Evolutionary conservation across 2,329 filamentous ascomycete species (phyloP), one percentile per base, ranked within the genome.

Genomic region (Cladophialophora exuberans): DNA sequence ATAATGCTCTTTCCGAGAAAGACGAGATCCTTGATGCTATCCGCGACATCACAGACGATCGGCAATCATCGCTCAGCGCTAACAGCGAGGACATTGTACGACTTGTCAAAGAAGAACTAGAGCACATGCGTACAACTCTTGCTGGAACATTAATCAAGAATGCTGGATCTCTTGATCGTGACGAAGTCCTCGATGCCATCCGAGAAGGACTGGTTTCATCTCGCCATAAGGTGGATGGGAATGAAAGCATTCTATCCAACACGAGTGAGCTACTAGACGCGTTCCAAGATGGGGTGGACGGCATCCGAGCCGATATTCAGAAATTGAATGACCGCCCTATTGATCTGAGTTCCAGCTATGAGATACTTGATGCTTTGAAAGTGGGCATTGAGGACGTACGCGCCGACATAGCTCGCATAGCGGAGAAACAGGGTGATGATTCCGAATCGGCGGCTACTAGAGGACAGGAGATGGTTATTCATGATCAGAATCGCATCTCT

Each of bases 301-400:
- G 81, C 38, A 79, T 97, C 28, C 83, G 90, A 4, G 79, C 83
- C 13, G 92, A 97, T 62, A 82, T 96, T 45, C 77, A 82, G 60
- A 86, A 86, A 66, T 80, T 94, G 13, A 79, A 84, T 18, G 86
- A 93, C 67, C 94, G 90, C 73, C 89, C 91, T 4, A 77, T 84
- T 0, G 91, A 96, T 64, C 81, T 93, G 71, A 92, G 88, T 0
- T 86, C 90, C 54, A 93, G 89, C 56, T 89, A 96, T 61, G 91
- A 97, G 71, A 92, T 97, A 48, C 79, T 97, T 1, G 89, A 96
- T 56, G 90, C 89, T 0, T 79, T 97, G 52, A 95, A 88, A 69
- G 81, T 85, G n/a, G 92, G 91, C 0, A 77, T 97, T 6, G 85
- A 88, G 38, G 82, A 81, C 33, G 80, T 97, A 13, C 85, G 86